Evolutionary conservation across 2,329 filamentous ascomycete genomes (phyloP), one percentile per base, ranked within the genome.

Genomic region (Penicillium crustosum): DNA sequence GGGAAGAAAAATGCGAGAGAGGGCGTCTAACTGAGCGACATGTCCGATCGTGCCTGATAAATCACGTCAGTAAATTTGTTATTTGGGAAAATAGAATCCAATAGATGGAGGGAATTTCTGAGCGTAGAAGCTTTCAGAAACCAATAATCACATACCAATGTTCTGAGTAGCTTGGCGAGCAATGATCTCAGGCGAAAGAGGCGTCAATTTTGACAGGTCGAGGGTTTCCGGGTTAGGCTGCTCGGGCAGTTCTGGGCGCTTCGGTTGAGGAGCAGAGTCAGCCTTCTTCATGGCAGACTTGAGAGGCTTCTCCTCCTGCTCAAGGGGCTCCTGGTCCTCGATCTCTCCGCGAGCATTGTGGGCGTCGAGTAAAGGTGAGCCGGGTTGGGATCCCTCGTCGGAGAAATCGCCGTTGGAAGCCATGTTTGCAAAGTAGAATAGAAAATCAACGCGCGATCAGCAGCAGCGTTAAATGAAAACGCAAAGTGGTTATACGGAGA

Each of bases 91-190:
- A 31, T 17, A 10, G 15, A 33, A 43, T 10, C 10, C 17, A 48
- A 53, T 17, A 21, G 15, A 29, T 4, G 23, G 3, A 19, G 36
- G 27, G 43, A 23, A 39, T 33, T 48, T 48, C 3, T 6, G 17
- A 53, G 23, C 25, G 42, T 21, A 41, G 29, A 47, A 27, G 23
- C 19, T 29, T 27, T 19, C 49, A 53, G 27, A 31, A 33, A n/a
- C 8, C 1, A 49, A 19, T 17, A 25, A 12, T 21, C 44, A 55
- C 50, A 49, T 97, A 65, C 93, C 94, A 70, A 97, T 97, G 80
- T 97, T 97, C 83, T 97, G 97, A 56, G 94, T 99, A 55, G 94
- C 94, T 84, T 99, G 94, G 71, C 94, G 86, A 61, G 92, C 91
- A 73, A 99, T 99, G 74, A 99, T 97, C 77, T 97, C 93, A 66